Percentiles rank a stretch among this genome's conserved stretches.
phyloP scores from a whole-genome alignment of 139 green algal species.

The Pseudopediastrum boryanum region DNA sequence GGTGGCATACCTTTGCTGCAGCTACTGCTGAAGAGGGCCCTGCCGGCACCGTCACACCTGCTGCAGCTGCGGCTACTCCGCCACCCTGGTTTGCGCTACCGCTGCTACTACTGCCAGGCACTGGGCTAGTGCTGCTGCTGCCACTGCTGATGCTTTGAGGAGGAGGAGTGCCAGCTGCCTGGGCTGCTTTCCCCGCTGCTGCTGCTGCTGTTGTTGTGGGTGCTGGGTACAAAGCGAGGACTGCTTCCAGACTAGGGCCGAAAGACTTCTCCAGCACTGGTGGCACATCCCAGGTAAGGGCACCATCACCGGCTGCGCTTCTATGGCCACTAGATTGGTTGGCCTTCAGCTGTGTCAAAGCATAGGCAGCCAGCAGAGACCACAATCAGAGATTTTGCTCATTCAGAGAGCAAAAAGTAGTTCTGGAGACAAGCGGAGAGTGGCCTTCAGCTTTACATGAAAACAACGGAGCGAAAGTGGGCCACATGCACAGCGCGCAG shows the following conservation, averaged over 20 bases:
- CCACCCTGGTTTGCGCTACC: neutral
- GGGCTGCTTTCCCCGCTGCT: neutral
- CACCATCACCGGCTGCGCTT: constrained; percentile 1
- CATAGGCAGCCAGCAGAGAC: no score
- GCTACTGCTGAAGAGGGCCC: neutral
- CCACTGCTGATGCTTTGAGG: no score
- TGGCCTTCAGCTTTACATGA: no score
- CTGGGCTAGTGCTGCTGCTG: constrained; percentile 2
- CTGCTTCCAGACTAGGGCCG: constrained; percentile 19
- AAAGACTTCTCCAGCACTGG: constrained; percentile 50
- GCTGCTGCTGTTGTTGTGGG: neutral
- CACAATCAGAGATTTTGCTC: no score
- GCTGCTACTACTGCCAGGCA: neutral
- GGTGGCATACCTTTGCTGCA: constrained; percentile 25
- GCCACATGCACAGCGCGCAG: no score
- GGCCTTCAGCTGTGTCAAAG: neutral
- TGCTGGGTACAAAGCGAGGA: neutral
- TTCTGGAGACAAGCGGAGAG: no score
- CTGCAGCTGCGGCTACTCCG: neutral
- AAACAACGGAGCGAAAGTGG: no score
- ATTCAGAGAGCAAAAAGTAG: no score
- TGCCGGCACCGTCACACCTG: neutral
- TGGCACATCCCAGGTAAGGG: constrained; percentile 64
- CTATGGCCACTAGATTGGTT: neutral
- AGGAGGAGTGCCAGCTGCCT: neutral